A percentile compares a stretch with the other conserved stretches of the same genome.
These are phyloP conservation scores for Hypoxylon lienhwacheense DNA, from an alignment of 495 filamentous ascomycete species.

Conservation along the genomic window DNA sequence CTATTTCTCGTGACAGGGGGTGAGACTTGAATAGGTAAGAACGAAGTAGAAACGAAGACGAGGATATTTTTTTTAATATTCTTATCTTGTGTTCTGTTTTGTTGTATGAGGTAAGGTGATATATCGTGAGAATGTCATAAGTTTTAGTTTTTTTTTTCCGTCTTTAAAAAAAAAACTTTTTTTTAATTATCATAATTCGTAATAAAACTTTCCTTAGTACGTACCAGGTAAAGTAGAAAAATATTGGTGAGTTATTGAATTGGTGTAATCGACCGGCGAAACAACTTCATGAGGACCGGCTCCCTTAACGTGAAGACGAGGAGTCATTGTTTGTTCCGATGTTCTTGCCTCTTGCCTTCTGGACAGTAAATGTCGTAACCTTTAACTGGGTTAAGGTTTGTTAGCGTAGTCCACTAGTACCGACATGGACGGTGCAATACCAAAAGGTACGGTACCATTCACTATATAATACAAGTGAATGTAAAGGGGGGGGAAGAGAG, in stretches of 20 bases:
- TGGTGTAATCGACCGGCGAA: conserved; percentile 24
- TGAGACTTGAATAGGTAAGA: not conserved
- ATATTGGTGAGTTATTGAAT: conserved; percentile 22
- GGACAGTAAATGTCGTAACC: conserved; percentile 31
- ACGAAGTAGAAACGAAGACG: not conserved
- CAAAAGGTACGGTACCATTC: conserved; percentile 20
- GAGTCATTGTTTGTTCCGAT: conserved; percentile 34
- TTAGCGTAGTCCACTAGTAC: conserved; percentile 27
- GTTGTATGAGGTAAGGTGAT: too few relatives aligned
- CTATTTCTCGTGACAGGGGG: not conserved
- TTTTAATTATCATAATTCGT: not conserved
- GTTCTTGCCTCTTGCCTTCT: conserved; percentile 8
- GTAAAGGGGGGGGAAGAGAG: too few relatives aligned
- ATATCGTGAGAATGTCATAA: too few relatives aligned
- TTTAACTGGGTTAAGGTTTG: conserved; percentile 35
- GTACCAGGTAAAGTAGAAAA: conserved; percentile 13
- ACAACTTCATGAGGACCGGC: conserved; percentile 32
- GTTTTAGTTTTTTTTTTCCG: too few relatives aligned
- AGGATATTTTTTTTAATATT: not conserved
- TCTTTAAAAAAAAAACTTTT: not conserved
- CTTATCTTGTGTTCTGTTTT: too few relatives aligned
- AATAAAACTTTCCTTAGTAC: not conserved
- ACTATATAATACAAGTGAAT: too few relatives aligned
- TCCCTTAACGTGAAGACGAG: conserved; percentile 36
- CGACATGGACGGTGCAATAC: not conserved